These are phyloP conservation scores for Monilinia fructicola DNA, from an alignment of 2,329 filamentous ascomycete genomes.

Conservation along the genomic window DNA sequence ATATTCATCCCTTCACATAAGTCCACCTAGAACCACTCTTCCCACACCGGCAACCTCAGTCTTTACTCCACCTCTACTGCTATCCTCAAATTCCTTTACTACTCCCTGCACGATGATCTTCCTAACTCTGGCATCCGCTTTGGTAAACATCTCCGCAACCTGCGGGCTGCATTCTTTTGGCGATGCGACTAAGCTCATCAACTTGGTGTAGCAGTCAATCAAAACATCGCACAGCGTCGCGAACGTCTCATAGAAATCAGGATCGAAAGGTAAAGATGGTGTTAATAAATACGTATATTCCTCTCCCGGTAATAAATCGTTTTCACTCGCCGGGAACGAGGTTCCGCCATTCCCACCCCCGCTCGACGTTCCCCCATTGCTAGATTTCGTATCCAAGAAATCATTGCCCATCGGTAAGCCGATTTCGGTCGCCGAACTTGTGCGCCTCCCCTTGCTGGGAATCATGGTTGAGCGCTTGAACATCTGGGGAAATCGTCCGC, in stretches of 20 bases:
- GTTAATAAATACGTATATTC: conserved; percentile 88
- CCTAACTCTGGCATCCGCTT: conserved; percentile 80
- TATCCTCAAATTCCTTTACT: conserved; percentile 91
- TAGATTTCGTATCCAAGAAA: conserved; percentile 48
- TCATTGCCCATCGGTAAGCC: conserved; percentile 53
- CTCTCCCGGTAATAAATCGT: conserved; percentile 73
- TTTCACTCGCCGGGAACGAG: conserved; percentile 56
- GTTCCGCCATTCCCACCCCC: conserved; percentile 41
- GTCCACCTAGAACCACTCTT: conserved; percentile 82
- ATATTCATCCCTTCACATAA: conserved; percentile 55
- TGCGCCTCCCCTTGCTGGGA: conserved; percentile 56
- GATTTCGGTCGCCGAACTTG: conserved; percentile 60
- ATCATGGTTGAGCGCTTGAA: conserved; percentile 62
- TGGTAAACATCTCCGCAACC: conserved; percentile 83
- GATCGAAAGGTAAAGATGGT: conserved; percentile 91
- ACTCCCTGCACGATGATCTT: conserved; percentile 87
- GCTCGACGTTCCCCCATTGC: conserved; percentile 44
- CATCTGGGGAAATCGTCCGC: conserved; percentile 80
- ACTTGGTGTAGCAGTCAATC: conserved; percentile 84
- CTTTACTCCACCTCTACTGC: conserved; percentile 71
- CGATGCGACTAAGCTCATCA: conserved; percentile 72
- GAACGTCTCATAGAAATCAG: conserved; percentile 96
- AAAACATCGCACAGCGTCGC: conserved; percentile 92
- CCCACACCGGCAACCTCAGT: conserved; percentile 81
- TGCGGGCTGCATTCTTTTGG: conserved; percentile 68